phyloP scores from a whole-genome alignment of 768 basidiomycete genomes.

The Boletus huronensis region DNA sequence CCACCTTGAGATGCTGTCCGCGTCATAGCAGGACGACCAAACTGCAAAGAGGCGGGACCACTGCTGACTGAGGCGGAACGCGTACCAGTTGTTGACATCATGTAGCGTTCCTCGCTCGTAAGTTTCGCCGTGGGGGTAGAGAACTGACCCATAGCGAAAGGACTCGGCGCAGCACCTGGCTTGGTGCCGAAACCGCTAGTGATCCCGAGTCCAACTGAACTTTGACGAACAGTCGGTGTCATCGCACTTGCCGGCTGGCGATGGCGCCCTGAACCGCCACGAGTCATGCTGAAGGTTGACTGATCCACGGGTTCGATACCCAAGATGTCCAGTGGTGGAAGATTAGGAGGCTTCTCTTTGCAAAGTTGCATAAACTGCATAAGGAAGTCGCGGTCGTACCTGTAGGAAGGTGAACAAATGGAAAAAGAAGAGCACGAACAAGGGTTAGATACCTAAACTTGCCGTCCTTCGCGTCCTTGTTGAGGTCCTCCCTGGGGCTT shows the following conservation, averaged over 20 bases:
- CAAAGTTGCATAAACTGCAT: constrained; percentile 95
- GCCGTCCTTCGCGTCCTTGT: constrained; percentile 76
- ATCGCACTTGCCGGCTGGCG: constrained; percentile 44
- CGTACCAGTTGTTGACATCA: constrained; percentile 37
- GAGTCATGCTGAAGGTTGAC: constrained; percentile 45
- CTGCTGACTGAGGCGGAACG: constrained; percentile 60
- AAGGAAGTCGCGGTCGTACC: constrained; percentile 97
- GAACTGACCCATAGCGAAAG: constrained; percentile 71
- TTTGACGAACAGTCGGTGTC: constrained; percentile 43
- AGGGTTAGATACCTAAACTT: constrained; percentile 70
- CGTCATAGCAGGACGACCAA: constrained; percentile 60
- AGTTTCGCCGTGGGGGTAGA: constrained; percentile 51
- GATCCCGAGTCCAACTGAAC: constrained; percentile 49
- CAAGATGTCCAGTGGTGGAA: constrained; percentile 86
- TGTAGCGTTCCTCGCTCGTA: constrained; percentile 68
- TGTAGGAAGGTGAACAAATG: constrained; percentile 28
- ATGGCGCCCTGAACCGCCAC: constrained; percentile 65
- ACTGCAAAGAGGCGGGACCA: constrained; percentile 43
- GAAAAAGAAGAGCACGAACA: background rate
- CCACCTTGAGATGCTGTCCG: constrained; percentile 68
- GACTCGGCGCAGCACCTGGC: constrained; percentile 22
- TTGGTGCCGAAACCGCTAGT: constrained; percentile 28
- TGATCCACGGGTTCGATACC: constrained; percentile 81
- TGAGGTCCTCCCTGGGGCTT: constrained; percentile 83
- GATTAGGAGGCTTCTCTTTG: constrained; percentile 89